Base-by-base conservation (phyloP, 768 basidiomycete species). In the Suillus occidentalis region DNA sequence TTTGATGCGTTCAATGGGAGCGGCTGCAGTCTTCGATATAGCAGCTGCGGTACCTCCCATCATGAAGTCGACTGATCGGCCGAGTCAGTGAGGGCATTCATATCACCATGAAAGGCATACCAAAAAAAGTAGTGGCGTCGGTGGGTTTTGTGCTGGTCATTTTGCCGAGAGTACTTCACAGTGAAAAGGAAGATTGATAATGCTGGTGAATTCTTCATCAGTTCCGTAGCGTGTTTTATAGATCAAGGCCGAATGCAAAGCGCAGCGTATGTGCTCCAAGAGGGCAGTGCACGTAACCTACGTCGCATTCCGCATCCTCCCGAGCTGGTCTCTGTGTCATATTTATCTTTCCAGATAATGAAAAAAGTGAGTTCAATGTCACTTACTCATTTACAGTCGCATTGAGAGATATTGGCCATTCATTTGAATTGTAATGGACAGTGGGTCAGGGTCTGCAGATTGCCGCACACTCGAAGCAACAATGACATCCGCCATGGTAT, bases 1-100 rank as follows among this genome's bases (percentile, higher is more conserved):
- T 61, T 81, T 81, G 16, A 80, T 75, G 20, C 79, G 79, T 65
- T 80, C 79, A 56, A 80, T 80, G 43, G 79, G 79, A 42, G 79
- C 79, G 6, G 79, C 80, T 7, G 66, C 71, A 10, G 80, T 80
- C 62, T 80, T 81, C 37, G 77, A 78, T 62, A 81, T 80, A 61
- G 71, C 67, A 14, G 72, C 76, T 37, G 71, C 75, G 5, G 74
- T 73, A 34, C 78, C 77, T 14, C 77, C 78, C 75, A 77, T 77
- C 71, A 78, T 68, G 65, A 78, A 78, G 63, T 78, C 73, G 42
- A 75, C 79, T 80, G 58, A 58, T 2, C 25, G 16, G 4, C 6
- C 25, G 25, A 43, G 42, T 66, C 22, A 76, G 61, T 64, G 22
- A 31, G 45, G 9, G 28, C 42, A 13, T 13, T 8, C n/a, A 55